These are phyloP conservation scores for Chlamydomonas asymmetrica DNA, from an alignment of 139 green algal genomes.

Conservation along the genomic window DNA sequence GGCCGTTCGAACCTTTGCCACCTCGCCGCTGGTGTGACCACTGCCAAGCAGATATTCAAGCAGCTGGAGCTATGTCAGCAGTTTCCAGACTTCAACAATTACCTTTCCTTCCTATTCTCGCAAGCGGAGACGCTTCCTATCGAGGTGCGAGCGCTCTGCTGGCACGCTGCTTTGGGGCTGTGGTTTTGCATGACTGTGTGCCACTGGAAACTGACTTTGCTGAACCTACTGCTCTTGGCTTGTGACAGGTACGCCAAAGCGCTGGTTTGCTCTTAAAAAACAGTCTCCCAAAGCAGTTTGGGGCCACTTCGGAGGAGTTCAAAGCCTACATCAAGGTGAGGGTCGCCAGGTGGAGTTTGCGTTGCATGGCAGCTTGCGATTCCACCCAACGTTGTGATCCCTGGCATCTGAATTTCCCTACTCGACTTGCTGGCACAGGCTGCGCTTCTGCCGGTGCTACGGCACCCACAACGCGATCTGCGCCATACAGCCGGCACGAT, in stretches of 20 bases:
- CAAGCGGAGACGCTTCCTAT: conserved; percentile 63
- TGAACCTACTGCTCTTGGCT: neutral
- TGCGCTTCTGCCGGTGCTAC: conserved; percentile 73
- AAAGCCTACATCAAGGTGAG: conserved; percentile 80
- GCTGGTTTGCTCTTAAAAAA: conserved; percentile 97
- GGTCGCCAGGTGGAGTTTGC: neutral
- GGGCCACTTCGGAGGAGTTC: conserved; percentile 49
- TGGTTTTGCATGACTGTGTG: too few species aligned
- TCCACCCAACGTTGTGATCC: neutral
- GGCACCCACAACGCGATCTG: conserved; percentile 58
- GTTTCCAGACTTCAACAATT: conserved; percentile 94
- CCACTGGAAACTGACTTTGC: neutral
- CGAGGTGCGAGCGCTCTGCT: too few species aligned
- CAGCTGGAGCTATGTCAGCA: conserved; percentile 77
- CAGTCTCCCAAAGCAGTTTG: conserved; percentile 79
- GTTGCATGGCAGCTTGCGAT: neutral
- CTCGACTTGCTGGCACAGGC: conserved; percentile 38
- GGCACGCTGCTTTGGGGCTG: too few species aligned
- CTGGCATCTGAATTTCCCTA: neutral
- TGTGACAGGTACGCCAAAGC: conserved; percentile 81
- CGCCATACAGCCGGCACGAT: conserved; percentile 85
- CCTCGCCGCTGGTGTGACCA: neutral
- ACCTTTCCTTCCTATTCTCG: conserved; percentile 89
- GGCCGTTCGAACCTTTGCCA: neutral
- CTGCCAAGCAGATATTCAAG: conserved; percentile 74